Evolutionary conservation across 164 flowering plant genomes (phyloP).

Genomic region (Malania oleifera): DNA sequence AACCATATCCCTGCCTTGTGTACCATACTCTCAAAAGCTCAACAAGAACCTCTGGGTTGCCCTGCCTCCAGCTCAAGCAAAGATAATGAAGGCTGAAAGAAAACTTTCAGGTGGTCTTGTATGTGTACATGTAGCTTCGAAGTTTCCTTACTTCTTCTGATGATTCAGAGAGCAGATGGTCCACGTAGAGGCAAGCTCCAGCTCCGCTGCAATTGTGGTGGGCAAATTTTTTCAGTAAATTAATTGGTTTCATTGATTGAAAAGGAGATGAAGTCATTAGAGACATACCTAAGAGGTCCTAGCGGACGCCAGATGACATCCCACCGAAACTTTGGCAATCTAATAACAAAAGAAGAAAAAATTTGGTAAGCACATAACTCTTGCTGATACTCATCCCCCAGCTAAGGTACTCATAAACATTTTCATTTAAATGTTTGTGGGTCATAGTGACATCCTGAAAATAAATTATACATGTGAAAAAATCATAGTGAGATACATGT

Average conservation of each 20-base stretch:
- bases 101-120: slow-evolving; percentile 43
- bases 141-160: slow-evolving; percentile 72
- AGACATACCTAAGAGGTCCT: slow-evolving; percentile 68
- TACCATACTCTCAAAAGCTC: no score
- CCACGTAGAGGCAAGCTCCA: slow-evolving; percentile 65
- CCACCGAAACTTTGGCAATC: slow-evolving; percentile 86
- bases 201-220: slow-evolving; percentile 56
- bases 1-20: no score
- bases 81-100: not conserved
- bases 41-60: no score
- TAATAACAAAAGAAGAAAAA: slow-evolving; percentile 27
- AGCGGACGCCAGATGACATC: slow-evolving; percentile 89
- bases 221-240: not conserved
- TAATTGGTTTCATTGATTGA: not conserved
- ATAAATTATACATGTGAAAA: no score
- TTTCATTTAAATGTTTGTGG: no score
- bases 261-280: not conserved
- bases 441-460: no score
- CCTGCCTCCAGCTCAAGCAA: no score
- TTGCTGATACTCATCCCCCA: no score
- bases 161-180: slow-evolving; percentile 63
- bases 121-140: slow-evolving; percentile 79
- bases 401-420: no score
- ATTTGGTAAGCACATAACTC: no score
- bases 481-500: not conserved